These are phyloP conservation scores for Candida dendrica DNA, from an alignment of 805 yeast genomes.

Conservation along the genomic window DNA sequence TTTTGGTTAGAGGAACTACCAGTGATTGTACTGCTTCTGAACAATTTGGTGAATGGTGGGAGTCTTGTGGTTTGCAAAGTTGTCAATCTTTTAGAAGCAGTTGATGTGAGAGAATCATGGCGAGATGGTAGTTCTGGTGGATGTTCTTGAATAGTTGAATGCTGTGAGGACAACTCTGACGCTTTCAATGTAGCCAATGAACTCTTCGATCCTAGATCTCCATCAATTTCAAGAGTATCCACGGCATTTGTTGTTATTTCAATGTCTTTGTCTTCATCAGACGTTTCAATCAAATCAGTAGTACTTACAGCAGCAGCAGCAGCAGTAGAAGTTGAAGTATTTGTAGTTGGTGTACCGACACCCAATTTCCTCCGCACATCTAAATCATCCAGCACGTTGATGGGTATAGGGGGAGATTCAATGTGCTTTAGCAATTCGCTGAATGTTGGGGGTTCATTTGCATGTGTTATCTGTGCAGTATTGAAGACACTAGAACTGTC, in stretches of 20 bases:
- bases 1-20: conserved; percentile 8
- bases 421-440: conserved; percentile 6
- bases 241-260: not conserved
- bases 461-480: not conserved
- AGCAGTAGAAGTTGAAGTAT: not conserved
- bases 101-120: not conserved
- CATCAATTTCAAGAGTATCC: not conserved
- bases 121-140: not conserved
- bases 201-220: not conserved
- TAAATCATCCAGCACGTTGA: conserved; percentile 18
- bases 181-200: not conserved
- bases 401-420: conserved; percentile 24
- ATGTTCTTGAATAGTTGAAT: not conserved
- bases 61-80: conserved; percentile 1
- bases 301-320: not conserved
- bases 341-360: not conserved
- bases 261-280: not conserved
- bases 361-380: conserved; percentile 6
- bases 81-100: not conserved
- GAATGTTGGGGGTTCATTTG: not conserved
- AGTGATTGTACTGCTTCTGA: conserved; percentile 14
- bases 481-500: not conserved
- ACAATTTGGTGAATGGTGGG: conserved; percentile 16
- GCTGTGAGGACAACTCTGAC: not conserved
- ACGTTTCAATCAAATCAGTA: not conserved